phyloP scores from a whole-genome alignment of 2,329 filamentous ascomycete species.

The Aspergillus hiratsukae region DNA sequence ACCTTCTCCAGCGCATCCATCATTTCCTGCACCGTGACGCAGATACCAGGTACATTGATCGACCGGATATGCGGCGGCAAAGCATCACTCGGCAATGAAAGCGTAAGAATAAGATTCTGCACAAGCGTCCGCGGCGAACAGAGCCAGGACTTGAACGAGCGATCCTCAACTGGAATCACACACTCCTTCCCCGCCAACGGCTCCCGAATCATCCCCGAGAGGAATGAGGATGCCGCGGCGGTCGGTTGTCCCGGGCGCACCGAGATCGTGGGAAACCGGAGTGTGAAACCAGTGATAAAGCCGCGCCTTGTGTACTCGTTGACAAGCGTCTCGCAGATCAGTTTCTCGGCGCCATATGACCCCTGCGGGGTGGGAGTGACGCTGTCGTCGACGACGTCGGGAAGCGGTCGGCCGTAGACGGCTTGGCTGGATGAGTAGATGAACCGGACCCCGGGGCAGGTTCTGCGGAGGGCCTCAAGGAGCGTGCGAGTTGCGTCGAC shows the following conservation, averaged over 20 bases:
- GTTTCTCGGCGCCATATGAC: conserved; percentile 61
- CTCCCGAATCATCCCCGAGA: conserved; percentile 61
- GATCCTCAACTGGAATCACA: conserved; percentile 48
- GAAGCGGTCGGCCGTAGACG: conserved; percentile 58
- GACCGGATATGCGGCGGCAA: conserved; percentile 45
- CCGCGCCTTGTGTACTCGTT: conserved; percentile 60
- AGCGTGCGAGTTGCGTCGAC: conserved; percentile 55
- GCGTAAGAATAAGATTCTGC: conserved; percentile 49
- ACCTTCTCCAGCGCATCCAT: conserved; percentile 53
- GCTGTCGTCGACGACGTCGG: conserved; percentile 47
- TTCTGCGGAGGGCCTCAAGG: conserved; percentile 49
- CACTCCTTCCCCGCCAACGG: conserved; percentile 54
- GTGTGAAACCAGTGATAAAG: conserved; percentile 54
- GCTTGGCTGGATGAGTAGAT: conserved; percentile 61
- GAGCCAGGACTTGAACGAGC: conserved; percentile 51
- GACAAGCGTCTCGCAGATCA: conserved; percentile 58
- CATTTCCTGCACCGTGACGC: conserved; percentile 53
- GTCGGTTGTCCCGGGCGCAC: conserved; percentile 59
- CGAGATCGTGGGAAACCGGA: conserved; percentile 59
- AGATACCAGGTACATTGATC: conserved; percentile 55
- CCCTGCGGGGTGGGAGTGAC: conserved; percentile 56
- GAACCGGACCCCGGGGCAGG: conserved; percentile 52
- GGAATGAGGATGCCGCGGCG: conserved; percentile 59
- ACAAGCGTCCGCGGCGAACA: conserved; percentile 51
- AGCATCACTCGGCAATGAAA: conserved; percentile 41